Conservation (phyloP, 441 rosid species). For the Brassica hybrid region DNA sequence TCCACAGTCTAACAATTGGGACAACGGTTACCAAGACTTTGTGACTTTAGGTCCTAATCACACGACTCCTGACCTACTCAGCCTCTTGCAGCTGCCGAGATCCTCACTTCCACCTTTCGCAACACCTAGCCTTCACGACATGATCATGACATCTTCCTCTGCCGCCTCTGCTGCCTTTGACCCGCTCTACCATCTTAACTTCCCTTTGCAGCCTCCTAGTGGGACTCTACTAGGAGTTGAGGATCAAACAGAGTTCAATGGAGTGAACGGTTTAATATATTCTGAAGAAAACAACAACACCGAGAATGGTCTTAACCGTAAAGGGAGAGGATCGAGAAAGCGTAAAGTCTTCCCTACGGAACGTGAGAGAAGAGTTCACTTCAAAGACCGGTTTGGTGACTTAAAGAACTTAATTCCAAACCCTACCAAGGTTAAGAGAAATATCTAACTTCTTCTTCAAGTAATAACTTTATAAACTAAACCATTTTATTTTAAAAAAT, state of each 20-base stretch:
- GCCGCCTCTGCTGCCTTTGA: conserved; percentile 56
- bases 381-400: conserved; percentile 58
- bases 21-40: conserved; percentile 37
- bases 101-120: conserved; percentile 47
- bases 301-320: conserved; percentile 56
- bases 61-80: conserved; percentile 68
- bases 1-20: conserved; percentile 45
- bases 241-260: conserved; percentile 46
- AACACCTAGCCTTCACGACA: conserved; percentile 38
- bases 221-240: conserved; percentile 55
- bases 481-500: not conserved
- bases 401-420: conserved; percentile 64
- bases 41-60: conserved; percentile 38
- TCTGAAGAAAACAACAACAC: conserved; percentile 22
- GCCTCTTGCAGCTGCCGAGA: conserved; percentile 64
- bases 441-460: conserved; percentile 22
- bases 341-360: conserved; percentile 70
- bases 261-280: conserved; percentile 31
- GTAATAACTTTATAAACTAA: conserved; percentile 3
- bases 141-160: conserved; percentile 41
- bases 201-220: conserved; percentile 71
- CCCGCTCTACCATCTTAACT: conserved; percentile 67
- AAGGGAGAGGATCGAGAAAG: conserved; percentile 58
- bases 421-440: conserved; percentile 62
- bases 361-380: conserved; percentile 69